Percentiles rank a stretch among this genome's conserved stretches.
Evolutionary conservation across 2,329 filamentous ascomycete genomes (phyloP).

Genomic region (Xenosphaeropsis pyriputrescens): DNA sequence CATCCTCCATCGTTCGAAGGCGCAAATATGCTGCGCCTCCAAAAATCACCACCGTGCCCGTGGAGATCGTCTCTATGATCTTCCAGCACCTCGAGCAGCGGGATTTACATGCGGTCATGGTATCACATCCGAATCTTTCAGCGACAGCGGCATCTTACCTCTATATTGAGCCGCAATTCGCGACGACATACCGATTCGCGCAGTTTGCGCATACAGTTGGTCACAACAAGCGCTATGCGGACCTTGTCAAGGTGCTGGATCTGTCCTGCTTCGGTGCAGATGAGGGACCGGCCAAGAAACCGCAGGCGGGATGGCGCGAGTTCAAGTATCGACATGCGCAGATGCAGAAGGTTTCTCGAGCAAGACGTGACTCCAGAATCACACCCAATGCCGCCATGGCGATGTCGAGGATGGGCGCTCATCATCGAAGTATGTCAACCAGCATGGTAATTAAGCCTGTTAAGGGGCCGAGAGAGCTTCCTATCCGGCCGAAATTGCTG

Average conservation of each 20-base stretch:
- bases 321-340: constrained; percentile 9
- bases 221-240: constrained; percentile 6
- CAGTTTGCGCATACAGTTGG: constrained; percentile 10
- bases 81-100: constrained; percentile 6
- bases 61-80: constrained; percentile 8
- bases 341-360: constrained; percentile 3
- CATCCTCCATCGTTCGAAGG: constrained; percentile 4
- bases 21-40: constrained; percentile 1
- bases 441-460: too few species aligned
- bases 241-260: constrained; percentile 8
- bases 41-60: constrained; percentile 7
- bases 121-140: constrained; percentile 5
- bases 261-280: constrained; percentile 6
- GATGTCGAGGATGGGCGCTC: too few species aligned
- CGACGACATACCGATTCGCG: constrained; percentile 11
- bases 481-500: too few species aligned
- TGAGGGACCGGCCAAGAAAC: constrained; percentile 2
- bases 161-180: constrained; percentile 8
- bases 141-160: constrained; percentile 7
- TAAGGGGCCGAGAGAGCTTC: too few species aligned
- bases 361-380: too few species aligned
- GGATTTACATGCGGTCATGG: constrained; percentile 6
- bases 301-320: constrained; percentile 11
- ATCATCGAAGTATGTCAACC: too few species aligned
- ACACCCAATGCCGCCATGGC: too few species aligned